Evolutionary conservation across 1,284 basidiomycete species (phyloP).

Genomic region (Heterobasidion occidentale): DNA sequence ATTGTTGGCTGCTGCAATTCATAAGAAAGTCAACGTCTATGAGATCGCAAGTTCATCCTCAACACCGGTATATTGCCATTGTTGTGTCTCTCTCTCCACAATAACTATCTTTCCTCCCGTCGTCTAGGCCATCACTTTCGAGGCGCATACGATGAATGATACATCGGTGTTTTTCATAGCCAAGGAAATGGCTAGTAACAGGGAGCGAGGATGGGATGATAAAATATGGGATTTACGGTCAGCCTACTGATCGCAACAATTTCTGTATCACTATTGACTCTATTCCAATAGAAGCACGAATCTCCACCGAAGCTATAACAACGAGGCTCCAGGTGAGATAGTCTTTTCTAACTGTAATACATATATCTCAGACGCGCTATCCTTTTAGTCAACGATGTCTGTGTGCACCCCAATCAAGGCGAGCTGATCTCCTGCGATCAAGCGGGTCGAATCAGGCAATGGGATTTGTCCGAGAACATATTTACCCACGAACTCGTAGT

Average conservation of each 20-base stretch:
- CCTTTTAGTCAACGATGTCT: constrained; percentile 86
- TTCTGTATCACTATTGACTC: constrained; percentile 9
- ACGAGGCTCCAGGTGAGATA: constrained; percentile 63
- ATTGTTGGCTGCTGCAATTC: constrained; percentile 88
- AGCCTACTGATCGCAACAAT: constrained; percentile 19
- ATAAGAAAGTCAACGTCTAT: constrained; percentile 89
- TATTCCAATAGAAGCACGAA: constrained; percentile 47
- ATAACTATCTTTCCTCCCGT: constrained; percentile 3
- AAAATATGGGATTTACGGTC: constrained; percentile 97
- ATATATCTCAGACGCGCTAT: constrained; percentile 6
- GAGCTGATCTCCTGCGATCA: constrained; percentile 99
- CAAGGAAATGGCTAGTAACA: constrained; percentile 99
- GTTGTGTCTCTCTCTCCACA: constrained; percentile 2
- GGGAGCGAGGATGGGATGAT: constrained; percentile 97
- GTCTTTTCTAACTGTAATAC: neutral
- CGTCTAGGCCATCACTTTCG: constrained; percentile 71
- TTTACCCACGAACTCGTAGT: constrained; percentile 95
- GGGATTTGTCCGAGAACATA: constrained; percentile 96
- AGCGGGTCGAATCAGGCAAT: constrained; percentile 97
- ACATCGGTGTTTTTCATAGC: constrained; percentile 92
- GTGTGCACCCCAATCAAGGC: constrained; percentile 98
- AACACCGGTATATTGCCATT: constrained; percentile 50
- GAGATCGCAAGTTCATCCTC: constrained; percentile 73
- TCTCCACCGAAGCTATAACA: constrained; percentile 76
- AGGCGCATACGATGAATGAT: constrained; percentile 92